phyloP scores from a whole-genome alignment of 2,329 filamentous ascomycete genomes.

The Trichoderma lentiforme region DNA sequence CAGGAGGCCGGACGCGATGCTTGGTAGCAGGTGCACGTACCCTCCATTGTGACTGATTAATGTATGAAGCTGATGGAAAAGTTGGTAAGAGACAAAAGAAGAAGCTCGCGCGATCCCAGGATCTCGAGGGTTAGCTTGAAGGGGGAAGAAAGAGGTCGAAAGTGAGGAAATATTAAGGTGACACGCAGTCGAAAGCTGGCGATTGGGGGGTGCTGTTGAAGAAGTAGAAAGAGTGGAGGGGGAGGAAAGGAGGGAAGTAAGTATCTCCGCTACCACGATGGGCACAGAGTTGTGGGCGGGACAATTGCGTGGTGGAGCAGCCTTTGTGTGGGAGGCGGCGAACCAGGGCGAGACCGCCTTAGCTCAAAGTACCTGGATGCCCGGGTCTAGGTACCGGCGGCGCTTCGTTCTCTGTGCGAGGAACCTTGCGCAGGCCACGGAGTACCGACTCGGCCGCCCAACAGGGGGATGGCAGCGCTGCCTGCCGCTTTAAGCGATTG shows the following conservation, averaged over 20 bases:
- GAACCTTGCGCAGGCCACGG: background rate
- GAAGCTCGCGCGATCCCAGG: slow-evolving; percentile 19
- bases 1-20: slow-evolving; percentile 3
- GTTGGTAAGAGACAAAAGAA: slow-evolving; percentile 12
- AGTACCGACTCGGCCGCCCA: background rate
- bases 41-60: slow-evolving; percentile 56
- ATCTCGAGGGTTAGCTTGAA: slow-evolving; percentile 14
- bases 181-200: slow-evolving; percentile 21
- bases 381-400: background rate
- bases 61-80: slow-evolving; percentile 32
- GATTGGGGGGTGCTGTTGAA: slow-evolving; percentile 28
- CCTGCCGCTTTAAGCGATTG: slow-evolving; percentile 37
- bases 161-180: slow-evolving; percentile 22
- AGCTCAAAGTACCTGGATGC: background rate
- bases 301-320: slow-evolving; percentile 32
- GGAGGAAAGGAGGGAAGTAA: slow-evolving; percentile 30
- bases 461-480: slow-evolving; percentile 25
- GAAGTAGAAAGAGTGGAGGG: slow-evolving; percentile 34
- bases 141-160: slow-evolving; percentile 15
- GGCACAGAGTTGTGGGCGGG: slow-evolving; percentile 34
- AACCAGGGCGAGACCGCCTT: slow-evolving; percentile 21
- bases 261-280: slow-evolving; percentile 20
- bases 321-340: slow-evolving; percentile 18
- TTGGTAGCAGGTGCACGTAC: slow-evolving; percentile 37
- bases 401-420: background rate